Conservation (phyloP, 768 basidiomycete genomes). For the Russula sp. region DNA sequence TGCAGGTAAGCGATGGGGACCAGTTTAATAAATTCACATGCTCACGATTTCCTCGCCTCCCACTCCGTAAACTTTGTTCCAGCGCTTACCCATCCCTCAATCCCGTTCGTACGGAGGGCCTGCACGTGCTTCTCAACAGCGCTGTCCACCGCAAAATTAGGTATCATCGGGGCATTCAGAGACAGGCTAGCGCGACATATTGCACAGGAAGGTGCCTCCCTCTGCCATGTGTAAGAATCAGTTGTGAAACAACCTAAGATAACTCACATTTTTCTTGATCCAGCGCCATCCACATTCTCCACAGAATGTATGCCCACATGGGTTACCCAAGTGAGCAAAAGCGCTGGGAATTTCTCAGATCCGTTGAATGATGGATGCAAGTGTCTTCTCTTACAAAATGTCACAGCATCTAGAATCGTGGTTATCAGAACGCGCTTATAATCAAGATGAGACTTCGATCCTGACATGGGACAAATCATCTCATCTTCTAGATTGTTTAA, state of each 20-base stretch:
- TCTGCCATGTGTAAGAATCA: constrained; percentile 24
- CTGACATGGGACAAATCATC: constrained; percentile 62
- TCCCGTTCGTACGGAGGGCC: constrained; percentile 39
- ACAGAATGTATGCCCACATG: constrained; percentile 70
- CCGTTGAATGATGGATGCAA: background rate
- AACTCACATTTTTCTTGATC: constrained; percentile 45
- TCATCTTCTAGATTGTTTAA: constrained; percentile 54
- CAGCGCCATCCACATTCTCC: constrained; percentile 60
- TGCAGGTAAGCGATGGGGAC: constrained; percentile 1
- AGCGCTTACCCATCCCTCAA: constrained; percentile 44
- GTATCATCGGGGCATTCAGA: constrained; percentile 41
- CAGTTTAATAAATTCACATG: constrained; percentile 7
- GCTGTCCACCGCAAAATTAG: constrained; percentile 57
- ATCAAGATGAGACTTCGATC: constrained; percentile 15
- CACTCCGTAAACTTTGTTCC: constrained; percentile 47
- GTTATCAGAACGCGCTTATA: background rate
- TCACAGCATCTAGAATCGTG: constrained; percentile 53
- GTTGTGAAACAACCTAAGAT: background rate
- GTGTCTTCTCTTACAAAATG: constrained; percentile 43
- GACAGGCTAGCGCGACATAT: constrained; percentile 48
- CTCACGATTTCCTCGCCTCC: constrained; percentile 48
- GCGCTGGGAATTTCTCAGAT: constrained; percentile 38
- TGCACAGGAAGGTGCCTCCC: constrained; percentile 45
- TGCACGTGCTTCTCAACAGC: constrained; percentile 52
- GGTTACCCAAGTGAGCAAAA: constrained; percentile 53